A percentile compares a stretch with the other conserved stretches of the same genome.
These are phyloP conservation scores for Vinca minor DNA, from an alignment of 257 asterid species.

Conservation along the genomic window DNA sequence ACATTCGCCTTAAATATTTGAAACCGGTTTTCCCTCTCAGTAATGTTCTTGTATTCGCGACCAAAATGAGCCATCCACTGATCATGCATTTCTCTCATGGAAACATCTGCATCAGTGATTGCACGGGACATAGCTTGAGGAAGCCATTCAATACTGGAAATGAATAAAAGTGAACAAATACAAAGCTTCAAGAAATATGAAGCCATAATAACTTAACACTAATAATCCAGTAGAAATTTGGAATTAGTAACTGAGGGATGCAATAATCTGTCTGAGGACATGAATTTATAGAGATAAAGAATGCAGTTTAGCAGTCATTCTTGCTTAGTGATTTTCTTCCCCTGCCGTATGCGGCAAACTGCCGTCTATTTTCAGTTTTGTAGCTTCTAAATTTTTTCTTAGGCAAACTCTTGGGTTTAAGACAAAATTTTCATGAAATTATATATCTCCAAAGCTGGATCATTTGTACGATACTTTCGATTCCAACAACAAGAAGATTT, in stretches of 20 bases:
- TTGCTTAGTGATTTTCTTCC: not conserved
- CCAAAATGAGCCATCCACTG: slow-evolving; percentile 16
- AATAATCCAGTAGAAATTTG: not conserved
- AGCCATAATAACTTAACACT: not conserved
- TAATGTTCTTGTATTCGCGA: slow-evolving; percentile 16
- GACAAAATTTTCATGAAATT: too few species aligned
- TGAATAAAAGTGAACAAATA: not conserved
- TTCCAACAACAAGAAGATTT: not conserved
- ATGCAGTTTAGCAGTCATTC: not conserved
- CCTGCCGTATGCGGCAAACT: slow-evolving; percentile 8
- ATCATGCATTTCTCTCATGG: slow-evolving; percentile 12
- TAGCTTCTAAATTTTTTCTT: too few species aligned
- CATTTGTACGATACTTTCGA: not conserved
- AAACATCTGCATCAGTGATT: not conserved
- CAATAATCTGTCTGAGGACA: not conserved
- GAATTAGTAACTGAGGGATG: not conserved
- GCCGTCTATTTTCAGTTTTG: not conserved
- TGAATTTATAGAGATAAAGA: not conserved
- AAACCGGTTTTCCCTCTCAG: slow-evolving; percentile 25
- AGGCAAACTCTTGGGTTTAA: not conserved
- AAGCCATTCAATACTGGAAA: slow-evolving; percentile 26
- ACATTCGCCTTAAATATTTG: slow-evolving; percentile 34
- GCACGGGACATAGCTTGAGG: slow-evolving; percentile 13
- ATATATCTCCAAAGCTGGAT: too few species aligned
- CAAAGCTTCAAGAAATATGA: not conserved